These are phyloP conservation scores for Trametes sp. DNA, from an alignment of 1,284 basidiomycete genomes.

Conservation along the genomic window DNA sequence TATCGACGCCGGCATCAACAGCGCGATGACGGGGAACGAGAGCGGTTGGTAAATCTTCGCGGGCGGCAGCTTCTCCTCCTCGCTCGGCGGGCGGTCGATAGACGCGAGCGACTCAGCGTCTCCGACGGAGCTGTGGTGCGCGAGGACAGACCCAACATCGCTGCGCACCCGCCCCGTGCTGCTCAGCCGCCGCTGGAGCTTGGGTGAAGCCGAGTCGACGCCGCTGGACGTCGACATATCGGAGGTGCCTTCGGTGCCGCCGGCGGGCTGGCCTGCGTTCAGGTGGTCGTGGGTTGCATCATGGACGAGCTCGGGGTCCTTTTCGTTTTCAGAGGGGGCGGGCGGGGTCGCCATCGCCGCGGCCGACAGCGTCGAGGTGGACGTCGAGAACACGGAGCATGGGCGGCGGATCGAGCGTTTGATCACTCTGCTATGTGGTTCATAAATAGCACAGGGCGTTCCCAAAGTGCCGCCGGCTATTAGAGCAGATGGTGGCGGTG, in stretches of 20 bases:
- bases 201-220: conserved; percentile 12
- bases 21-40: conserved; percentile 69
- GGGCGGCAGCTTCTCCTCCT: conserved; percentile 49
- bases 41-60: conserved; percentile 63
- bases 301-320: conserved; percentile 10
- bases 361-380: conserved; percentile 9
- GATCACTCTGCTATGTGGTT: background rate
- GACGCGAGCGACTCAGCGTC: conserved; percentile 54
- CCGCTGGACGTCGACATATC: conserved; percentile 8
- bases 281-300: conserved; percentile 4
- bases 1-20: conserved; percentile 80
- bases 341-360: conserved; percentile 11
- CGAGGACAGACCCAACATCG: conserved; percentile 46
- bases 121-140: conserved; percentile 44
- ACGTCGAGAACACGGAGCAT: conserved; percentile 10
- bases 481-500: background rate
- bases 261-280: background rate
- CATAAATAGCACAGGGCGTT: conserved; percentile 1
- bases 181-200: conserved; percentile 2
- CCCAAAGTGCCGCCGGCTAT: background rate
- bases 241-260: background rate
- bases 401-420: background rate
- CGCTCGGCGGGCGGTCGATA: conserved; percentile 61
- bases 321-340: conserved; percentile 2
- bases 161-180: conserved; percentile 19